Evolutionary conservation across 768 basidiomycete genomes (phyloP).

Genomic region (Leccinum boreale): DNA sequence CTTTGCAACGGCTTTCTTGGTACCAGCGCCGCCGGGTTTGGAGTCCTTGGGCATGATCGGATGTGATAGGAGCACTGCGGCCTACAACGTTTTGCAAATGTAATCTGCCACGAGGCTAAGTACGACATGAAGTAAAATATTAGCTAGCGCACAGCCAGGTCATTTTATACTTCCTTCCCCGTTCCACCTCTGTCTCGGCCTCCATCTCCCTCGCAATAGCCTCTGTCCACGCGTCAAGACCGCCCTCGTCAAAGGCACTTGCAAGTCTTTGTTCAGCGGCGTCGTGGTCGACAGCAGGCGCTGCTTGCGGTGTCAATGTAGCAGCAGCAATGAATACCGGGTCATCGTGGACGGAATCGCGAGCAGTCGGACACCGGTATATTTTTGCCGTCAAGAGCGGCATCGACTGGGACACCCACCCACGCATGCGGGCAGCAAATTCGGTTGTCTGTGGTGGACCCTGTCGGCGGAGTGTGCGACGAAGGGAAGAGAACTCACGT

Average conservation of each 20-base stretch:
- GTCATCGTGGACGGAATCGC: slow-evolving; percentile 12
- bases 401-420: slow-evolving; percentile 42
- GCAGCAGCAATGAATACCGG: neutral
- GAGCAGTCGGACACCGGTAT: slow-evolving; percentile 39
- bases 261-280: slow-evolving; percentile 52
- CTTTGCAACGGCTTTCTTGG: slow-evolving; percentile 48
- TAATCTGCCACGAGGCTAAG: too few species aligned
- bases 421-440: slow-evolving; percentile 58
- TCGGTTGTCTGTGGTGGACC: slow-evolving; percentile 45
- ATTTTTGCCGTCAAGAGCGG: slow-evolving; percentile 51
- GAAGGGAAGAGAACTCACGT: slow-evolving; percentile 35
- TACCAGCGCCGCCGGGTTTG: slow-evolving; percentile 4
- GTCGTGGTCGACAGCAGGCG: slow-evolving; percentile 18
- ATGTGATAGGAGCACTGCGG: neutral
- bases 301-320: neutral
- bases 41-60: slow-evolving; percentile 17
- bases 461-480: neutral
- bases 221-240: slow-evolving; percentile 53
- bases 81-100: neutral
- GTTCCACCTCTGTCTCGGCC: slow-evolving; percentile 51
- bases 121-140: neutral
- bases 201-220: slow-evolving; percentile 55
- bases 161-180: slow-evolving; percentile 23
- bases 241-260: slow-evolving; percentile 57
- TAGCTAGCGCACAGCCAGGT: neutral